Evolutionary conservation across 2,329 filamentous ascomycete genomes (phyloP), one percentile per base, ranked within the genome.

Genomic region (Ascochyta lentis): DNA sequence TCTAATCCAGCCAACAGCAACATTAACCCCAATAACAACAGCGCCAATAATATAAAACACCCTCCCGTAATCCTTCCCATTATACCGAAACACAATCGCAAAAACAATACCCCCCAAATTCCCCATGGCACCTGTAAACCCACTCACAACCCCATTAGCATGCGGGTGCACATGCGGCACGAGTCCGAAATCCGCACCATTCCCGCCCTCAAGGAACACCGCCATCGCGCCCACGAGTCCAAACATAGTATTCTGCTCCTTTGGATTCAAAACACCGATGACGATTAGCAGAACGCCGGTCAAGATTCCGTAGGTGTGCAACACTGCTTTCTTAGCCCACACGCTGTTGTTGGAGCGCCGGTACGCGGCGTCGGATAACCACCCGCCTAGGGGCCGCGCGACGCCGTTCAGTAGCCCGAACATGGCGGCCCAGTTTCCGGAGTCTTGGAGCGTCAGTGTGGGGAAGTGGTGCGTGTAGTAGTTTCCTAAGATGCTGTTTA

Each of bases 41-140:
- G 87, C 78, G 1, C 92, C 92, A 67, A 94, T 91, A 49, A 95
- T 88, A 89, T 89, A 94, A 59, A 95, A 84, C 0, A 84, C 84
- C 75, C 81, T 86, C 6, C 80, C 85, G 68, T 91, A 95, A 65
- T 88, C 76, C 10, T 78, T 84, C 2, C 85, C 87, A 40, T 84
- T 79, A 74, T 92, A 94, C 44, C 91, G 80, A 79, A 93, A 96
- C 66, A 91, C 84, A 68, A 95, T 84, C 13, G 91, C 88, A 68
- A 94, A 96, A 27, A 95, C 72, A 39, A 96, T 86, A 5, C 92
- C 92, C 1, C 92, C 92, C 6, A 96, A 74, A 66, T 96, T 96
- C 0, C 92, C 92, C n/a, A 83, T 80, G 0, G 89, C 91, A 3
- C 92, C 92, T 0, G 90, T 89, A 27, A 90, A 79, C 5, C 92